phyloP scores from a whole-genome alignment of 2,329 filamentous ascomycete genomes.

The Lachnellula arida region DNA sequence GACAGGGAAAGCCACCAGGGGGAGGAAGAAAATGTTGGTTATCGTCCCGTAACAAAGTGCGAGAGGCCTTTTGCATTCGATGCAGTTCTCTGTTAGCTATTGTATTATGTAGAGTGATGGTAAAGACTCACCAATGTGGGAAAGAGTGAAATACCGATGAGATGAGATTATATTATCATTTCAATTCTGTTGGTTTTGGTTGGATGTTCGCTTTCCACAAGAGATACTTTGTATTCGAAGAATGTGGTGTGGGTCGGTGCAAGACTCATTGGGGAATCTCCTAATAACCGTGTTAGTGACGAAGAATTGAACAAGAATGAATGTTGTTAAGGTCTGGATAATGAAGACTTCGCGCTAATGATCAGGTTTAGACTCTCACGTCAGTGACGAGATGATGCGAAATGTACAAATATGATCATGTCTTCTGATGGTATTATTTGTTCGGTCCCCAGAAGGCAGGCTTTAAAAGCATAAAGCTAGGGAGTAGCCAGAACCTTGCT shows the following conservation, averaged over 20 bases:
- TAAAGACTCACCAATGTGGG: not conserved
- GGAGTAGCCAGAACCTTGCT: not conserved
- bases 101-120: conserved; percentile 24
- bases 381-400: no score
- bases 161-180: conserved; percentile 20
- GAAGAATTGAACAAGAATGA: not conserved
- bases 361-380: not conserved
- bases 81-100: conserved; percentile 21
- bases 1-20: not conserved
- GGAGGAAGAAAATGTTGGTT: not conserved
- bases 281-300: not conserved
- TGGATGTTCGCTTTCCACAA: conserved; percentile 22
- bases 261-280: not conserved
- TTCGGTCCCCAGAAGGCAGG: no score
- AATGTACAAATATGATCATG: not conserved
- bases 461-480: no score
- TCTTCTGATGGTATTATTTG: not conserved
- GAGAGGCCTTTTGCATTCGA: conserved; percentile 16
- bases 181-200: conserved; percentile 18
- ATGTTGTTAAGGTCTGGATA: not conserved
- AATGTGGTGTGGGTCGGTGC: not conserved
- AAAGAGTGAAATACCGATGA: not conserved
- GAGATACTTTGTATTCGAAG: conserved; percentile 12
- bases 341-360: not conserved
- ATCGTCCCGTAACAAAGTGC: conserved; percentile 14